These are phyloP conservation scores for Fusarium proliferatum DNA, from an alignment of 2,329 filamentous ascomycete genomes.

Conservation along the genomic window DNA sequence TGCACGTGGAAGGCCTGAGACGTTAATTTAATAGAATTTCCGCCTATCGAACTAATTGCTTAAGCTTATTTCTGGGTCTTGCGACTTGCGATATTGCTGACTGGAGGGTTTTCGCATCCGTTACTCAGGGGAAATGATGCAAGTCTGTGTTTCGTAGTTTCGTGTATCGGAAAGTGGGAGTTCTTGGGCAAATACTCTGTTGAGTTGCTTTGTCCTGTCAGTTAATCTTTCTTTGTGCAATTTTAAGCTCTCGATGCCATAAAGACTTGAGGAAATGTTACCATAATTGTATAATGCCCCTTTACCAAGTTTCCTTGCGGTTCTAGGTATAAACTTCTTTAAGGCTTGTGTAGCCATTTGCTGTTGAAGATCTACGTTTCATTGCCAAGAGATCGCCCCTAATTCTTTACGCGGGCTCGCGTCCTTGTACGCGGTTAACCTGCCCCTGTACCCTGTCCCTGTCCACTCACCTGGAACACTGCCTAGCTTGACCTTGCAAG, in stretches of 20 bases:
- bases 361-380: too few species aligned
- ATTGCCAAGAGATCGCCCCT: background rate
- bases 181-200: background rate
- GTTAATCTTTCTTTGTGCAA: rapidly evolving
- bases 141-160: rapidly evolving
- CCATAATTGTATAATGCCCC: too few species aligned
- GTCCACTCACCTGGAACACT: background rate
- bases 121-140: background rate
- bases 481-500: background rate
- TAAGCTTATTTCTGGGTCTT: slow-evolving; percentile 4
- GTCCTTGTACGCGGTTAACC: background rate
- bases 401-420: background rate
- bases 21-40: background rate
- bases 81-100: rapidly evolving
- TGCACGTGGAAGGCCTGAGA: background rate
- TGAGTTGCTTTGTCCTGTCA: too few species aligned
- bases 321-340: rapidly evolving
- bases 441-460: background rate
- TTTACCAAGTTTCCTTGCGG: rapidly evolving
- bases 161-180: background rate
- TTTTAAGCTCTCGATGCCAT: too few species aligned
- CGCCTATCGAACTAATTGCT: background rate
- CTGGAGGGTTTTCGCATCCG: background rate
- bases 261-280: background rate
- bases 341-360: rapidly evolving